Base-by-base conservation (phyloP, 1,139 yeast genomes). In the Diutina siamensis region DNA sequence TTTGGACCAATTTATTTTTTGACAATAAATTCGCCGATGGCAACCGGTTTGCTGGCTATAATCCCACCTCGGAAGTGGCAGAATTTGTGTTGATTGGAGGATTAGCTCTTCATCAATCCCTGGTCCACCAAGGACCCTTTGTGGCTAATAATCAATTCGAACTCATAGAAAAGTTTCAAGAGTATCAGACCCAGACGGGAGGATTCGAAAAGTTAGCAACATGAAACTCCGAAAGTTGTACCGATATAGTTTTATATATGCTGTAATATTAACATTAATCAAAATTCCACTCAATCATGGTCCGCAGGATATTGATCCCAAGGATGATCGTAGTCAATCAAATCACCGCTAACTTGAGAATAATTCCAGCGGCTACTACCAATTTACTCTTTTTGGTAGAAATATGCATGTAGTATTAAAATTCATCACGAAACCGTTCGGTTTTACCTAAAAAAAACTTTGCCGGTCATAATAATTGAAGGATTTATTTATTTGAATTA, bases 271-370 rank as follows among this genome's bases (percentile, higher is more conserved):
- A n/a, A 19, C 13, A 32, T 50, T 56, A 73, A 49, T 66, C 65
- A 54, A 85, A 84, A 60, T 85, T 85, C 32, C 75, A 67, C 48
- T 74, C 74, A 17, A 83, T 78, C 86, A 83, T 80, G 40, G 72
- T 70, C 50, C 72, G 73, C 3, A 89, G 86, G 47, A 85, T 72
- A 54, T 86, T 85, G 59, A 83, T 74, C 13, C 94, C 83, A 48
- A 81, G 68, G 20, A 78, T 51, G 35, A 84, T 69, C 45, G 76
- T 61, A 41, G 80, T 55, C 19, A 82, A 45, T 77, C 83, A 87
- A 9, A 71, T 56, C 2, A 83, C 56, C 2, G 72, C 73, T 47
- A 83, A 66, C 2, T 75, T 55, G 1, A 85, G 83, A 40, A 87
- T 57, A 2, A 70, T 57, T 0, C 71, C 72, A 0, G 62, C 70